Evolutionary conservation across 148 eudicot species (phyloP).

Genomic region (Euryodendron excelsum): DNA sequence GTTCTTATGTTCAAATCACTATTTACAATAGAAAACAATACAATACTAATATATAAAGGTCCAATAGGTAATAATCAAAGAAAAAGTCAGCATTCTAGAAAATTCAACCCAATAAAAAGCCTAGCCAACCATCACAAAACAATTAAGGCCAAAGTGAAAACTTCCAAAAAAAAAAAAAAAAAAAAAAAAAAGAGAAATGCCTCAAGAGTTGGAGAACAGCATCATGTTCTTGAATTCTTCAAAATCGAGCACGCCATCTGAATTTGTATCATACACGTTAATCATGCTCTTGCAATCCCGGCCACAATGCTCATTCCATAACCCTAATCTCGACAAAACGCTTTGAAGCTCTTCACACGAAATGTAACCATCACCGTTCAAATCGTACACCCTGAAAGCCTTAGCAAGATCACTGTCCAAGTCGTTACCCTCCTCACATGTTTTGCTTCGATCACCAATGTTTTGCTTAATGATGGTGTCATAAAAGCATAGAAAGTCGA

Average conservation of each 20-base stretch:
- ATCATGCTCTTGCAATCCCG: constrained; percentile 50
- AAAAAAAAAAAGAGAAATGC: no score
- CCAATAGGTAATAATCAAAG: no score
- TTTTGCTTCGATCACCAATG: not conserved
- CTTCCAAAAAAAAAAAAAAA: no score
- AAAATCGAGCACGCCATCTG: constrained; percentile 69
- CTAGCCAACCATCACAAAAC: no score
- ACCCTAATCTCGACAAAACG: constrained; percentile 49
- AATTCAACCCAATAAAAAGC: no score
- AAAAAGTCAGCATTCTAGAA: no score
- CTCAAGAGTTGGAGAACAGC: constrained; percentile 16
- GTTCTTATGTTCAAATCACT: no score
- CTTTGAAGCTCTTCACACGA: constrained; percentile 52
- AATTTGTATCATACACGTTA: constrained; percentile 44
- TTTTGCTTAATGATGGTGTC: constrained; percentile 17
- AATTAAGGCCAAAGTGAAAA: no score
- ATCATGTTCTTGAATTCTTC: constrained; percentile 75
- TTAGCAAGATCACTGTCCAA: constrained; percentile 30
- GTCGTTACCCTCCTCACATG: constrained; percentile 4
- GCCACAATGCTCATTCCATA: constrained; percentile 37
- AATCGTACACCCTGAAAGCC: constrained; percentile 70
- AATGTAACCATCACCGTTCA: constrained; percentile 63
- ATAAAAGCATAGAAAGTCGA: constrained; percentile 44
- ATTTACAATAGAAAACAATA: no score
- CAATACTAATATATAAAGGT: no score